Base-by-base conservation (phyloP, 208 protist species). In the Acanthamoeba quina region DNA sequence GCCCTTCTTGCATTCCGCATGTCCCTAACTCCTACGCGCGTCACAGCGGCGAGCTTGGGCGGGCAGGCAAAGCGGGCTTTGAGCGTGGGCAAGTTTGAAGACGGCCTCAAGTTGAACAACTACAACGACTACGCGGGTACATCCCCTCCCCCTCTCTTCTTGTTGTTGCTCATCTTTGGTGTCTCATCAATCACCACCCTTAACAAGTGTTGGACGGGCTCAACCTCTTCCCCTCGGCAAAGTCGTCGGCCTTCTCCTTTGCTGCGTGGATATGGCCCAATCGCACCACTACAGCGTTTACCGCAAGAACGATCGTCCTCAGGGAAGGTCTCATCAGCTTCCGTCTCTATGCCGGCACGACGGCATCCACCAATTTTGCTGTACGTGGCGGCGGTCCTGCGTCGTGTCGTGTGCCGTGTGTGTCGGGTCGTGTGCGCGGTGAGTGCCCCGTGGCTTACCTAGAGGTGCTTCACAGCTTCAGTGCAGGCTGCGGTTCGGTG, bases 201-300 rank as follows among this genome's bases (percentile, higher is more conserved):
- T 11, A 5, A 0, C 10, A 21, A 76, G 68, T 34, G 31, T 13
- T 76, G 21, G n/a, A 47, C 68, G 13, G 21, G 68, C 15, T 76
- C 11, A 76, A 44, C 68, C 29, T 76, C 29, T 76, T 76, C 68
- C 68, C 68, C n/a, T 41, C 31, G 68, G 21, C 68, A 0, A 29
- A 44, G 21, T 76, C 68, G 34, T 76, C 68, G 29, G 21, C 13
- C 1, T 76, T 76, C 68, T 76, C 68, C n/a, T 9, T 44, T 6
- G n/a, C 68, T 6, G 68, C 68, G 5, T 76, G 68, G 68, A 76
- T 76, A 10, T 56, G 52, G 52, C 52, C 52, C 68, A 76, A 76
- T 6, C 31, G 13, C 4, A 47, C 68, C 13, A 34, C 19, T 29
- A 47, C 21, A 7, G 15, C 6, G 7, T 66, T 29, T 5, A n/a